A percentile compares a stretch with the other conserved stretches of the same genome.
phyloP scores from a whole-genome alignment of 192 early-diverging fungal species.

The Gorgonomyces haynaldii region DNA sequence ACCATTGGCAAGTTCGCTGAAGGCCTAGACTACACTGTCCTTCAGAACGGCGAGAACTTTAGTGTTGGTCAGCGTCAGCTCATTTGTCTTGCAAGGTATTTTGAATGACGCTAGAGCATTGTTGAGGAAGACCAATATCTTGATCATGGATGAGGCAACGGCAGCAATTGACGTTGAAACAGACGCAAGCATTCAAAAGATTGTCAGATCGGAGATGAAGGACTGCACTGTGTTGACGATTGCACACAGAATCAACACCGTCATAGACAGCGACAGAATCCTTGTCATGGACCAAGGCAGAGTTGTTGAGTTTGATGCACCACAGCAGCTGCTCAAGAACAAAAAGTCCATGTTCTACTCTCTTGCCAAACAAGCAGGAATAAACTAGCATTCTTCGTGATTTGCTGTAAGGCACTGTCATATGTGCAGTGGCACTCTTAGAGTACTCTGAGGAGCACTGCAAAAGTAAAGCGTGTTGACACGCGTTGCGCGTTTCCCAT shows the following conservation, averaged over 20 bases:
- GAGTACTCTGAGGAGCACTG: no score
- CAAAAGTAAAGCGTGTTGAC: no score
- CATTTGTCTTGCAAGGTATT: constrained; percentile 58
- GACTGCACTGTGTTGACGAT: constrained; percentile 71
- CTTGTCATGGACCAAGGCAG: constrained; percentile 47
- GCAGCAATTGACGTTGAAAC: constrained; percentile 52
- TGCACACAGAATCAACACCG: constrained; percentile 72
- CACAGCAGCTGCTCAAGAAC: constrained; percentile 33
- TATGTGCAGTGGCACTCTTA: no score
- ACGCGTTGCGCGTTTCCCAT: no score
- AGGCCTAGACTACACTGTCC: constrained; percentile 51
- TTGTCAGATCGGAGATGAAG: constrained; percentile 60
- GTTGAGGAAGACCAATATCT: constrained; percentile 56
- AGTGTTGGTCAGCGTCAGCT: constrained; percentile 74
- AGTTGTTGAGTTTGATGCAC: constrained; percentile 47
- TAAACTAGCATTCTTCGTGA: no score
- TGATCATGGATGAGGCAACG: constrained; percentile 82
- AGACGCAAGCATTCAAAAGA: constrained; percentile 61
- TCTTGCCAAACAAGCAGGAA: constrained; percentile 51
- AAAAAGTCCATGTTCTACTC: constrained; percentile 47
- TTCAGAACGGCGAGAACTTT: constrained; percentile 29
- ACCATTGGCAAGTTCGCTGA: constrained; percentile 49
- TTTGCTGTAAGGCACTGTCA: no score
- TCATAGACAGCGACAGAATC: constrained; percentile 51
- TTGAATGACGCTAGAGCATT: constrained; percentile 36